Evolutionary conservation across 208 protist genomes (phyloP).

Genomic region (Crithidia bombi): DNA sequence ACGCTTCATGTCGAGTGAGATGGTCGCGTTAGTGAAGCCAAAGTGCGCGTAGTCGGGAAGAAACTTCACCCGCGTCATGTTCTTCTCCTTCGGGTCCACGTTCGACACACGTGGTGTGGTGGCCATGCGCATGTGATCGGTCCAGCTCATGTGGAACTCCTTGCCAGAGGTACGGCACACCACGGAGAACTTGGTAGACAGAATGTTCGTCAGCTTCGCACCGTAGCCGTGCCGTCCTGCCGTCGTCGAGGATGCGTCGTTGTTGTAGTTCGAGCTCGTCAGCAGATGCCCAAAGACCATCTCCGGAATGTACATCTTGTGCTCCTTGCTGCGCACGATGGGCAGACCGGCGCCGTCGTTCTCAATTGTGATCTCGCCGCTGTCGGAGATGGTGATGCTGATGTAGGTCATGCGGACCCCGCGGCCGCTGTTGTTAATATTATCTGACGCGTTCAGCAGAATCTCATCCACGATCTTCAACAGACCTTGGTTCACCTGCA

Average conservation of each 20-base stretch:
- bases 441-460: slow-evolving; percentile 98
- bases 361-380: slow-evolving; percentile 90
- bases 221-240: slow-evolving; percentile 98
- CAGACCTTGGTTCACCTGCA: slow-evolving; percentile 95
- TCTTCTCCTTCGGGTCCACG: slow-evolving; percentile 71
- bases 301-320: slow-evolving; percentile 96
- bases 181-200: slow-evolving; percentile 97
- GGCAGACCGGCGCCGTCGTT: slow-evolving; percentile 97
- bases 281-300: slow-evolving; percentile 98
- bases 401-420: slow-evolving; percentile 85
- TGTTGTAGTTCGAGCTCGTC: slow-evolving; percentile 98
- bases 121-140: slow-evolving; percentile 97
- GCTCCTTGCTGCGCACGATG: slow-evolving; percentile 90
- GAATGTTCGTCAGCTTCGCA: slow-evolving; percentile 99
- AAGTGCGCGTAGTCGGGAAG: slow-evolving; percentile 91
- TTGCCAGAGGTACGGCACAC: slow-evolving; percentile 86
- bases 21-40: slow-evolving; percentile 62
- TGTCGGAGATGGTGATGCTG: slow-evolving; percentile 89
- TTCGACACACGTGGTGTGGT: slow-evolving; percentile 89
- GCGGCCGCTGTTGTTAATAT: slow-evolving; percentile 87
- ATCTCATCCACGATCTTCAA: slow-evolving; percentile 99
- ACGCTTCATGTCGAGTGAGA: slow-evolving; percentile 86
- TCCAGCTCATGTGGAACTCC: slow-evolving; percentile 95
- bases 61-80: slow-evolving; percentile 88
- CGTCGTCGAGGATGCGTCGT: slow-evolving; percentile 89